Percentiles rank a stretch among this genome's conserved stretches.
Evolutionary conservation across 2,329 filamentous ascomycete species (phyloP).

Genomic region (Penicillium aurantiogriseum): DNA sequence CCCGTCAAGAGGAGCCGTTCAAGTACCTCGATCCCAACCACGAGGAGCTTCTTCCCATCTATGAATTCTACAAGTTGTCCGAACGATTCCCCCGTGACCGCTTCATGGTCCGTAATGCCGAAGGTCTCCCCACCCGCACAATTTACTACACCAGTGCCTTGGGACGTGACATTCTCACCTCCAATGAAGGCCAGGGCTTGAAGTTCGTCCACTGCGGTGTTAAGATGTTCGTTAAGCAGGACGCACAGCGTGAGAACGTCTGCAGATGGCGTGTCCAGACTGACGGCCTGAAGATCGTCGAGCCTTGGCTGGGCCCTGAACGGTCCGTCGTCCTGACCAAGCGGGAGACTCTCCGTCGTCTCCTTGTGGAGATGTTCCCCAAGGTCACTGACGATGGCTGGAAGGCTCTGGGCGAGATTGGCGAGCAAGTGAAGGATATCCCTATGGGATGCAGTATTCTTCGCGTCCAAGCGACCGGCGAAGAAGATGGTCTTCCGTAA

Average conservation of each 20-base stretch:
- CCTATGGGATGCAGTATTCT: constrained; percentile 91
- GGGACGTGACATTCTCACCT: constrained; percentile 76
- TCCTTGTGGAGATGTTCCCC: constrained; percentile 96
- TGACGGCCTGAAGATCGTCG: constrained; percentile 86
- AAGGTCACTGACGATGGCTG: constrained; percentile 74
- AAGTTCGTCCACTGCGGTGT: constrained; percentile 97
- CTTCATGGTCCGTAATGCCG: constrained; percentile 93
- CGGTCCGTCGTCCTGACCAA: constrained; percentile 73
- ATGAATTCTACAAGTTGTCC: constrained; percentile 80
- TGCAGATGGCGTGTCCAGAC: constrained; percentile 95
- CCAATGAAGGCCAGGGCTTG: constrained; percentile 87
- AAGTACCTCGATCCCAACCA: constrained; percentile 79
- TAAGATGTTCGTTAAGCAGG: constrained; percentile 99
- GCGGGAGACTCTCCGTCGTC: constrained; percentile 74
- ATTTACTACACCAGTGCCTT: constrained; percentile 93
- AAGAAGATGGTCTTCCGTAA: constrained; percentile 56
- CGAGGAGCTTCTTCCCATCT: constrained; percentile 72
- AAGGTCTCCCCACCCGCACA: constrained; percentile 83
- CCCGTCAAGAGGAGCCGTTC: constrained; percentile 77
- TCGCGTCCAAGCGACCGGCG: constrained; percentile 71
- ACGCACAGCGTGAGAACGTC: constrained; percentile 79
- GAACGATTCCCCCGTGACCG: constrained; percentile 81
- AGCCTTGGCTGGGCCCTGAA: constrained; percentile 80
- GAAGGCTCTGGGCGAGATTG: constrained; percentile 80
- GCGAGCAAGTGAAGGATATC: constrained; percentile 74